Conservation (phyloP, 2,329 filamentous ascomycete genomes). For the Cercospora berteroae region DNA sequence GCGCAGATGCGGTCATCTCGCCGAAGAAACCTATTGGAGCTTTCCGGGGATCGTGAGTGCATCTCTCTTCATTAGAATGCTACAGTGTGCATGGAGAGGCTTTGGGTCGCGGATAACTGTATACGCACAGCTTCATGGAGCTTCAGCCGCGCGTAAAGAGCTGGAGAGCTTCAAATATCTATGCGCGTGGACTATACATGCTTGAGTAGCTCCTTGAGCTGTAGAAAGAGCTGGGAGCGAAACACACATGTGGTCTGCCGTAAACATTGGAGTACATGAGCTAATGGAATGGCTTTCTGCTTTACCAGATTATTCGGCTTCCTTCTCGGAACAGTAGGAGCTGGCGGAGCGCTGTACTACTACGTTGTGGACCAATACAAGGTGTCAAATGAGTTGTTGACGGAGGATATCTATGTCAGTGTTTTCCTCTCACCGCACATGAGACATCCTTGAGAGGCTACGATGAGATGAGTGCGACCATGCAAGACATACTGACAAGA, state of each 20-base stretch:
- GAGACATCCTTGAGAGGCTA: too few relatives aligned
- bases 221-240: too few relatives aligned
- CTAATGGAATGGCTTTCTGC: not conserved
- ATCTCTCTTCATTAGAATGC: too few relatives aligned
- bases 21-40: conserved; percentile 67
- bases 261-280: not conserved
- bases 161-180: not conserved
- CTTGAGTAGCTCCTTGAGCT: not conserved
- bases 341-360: conserved; percentile 81
- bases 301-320: conserved; percentile 77
- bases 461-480: too few relatives aligned
- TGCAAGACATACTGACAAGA: too few relatives aligned
- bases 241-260: too few relatives aligned
- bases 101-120: not conserved
- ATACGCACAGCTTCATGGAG: not conserved
- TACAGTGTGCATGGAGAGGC: not conserved
- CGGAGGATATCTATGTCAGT: conserved; percentile 94
- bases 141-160: not conserved
- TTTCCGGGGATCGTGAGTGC: conserved; percentile 67
- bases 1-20: conserved; percentile 41
- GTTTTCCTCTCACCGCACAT: too few relatives aligned
- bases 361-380: conserved; percentile 94
- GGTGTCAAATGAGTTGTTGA: conserved; percentile 86
- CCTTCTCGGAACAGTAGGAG: conserved; percentile 76
- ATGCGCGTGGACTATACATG: not conserved